Base-by-base conservation (phyloP, 768 basidiomycete species). In the Rhodotorula sphaerocarpa region DNA sequence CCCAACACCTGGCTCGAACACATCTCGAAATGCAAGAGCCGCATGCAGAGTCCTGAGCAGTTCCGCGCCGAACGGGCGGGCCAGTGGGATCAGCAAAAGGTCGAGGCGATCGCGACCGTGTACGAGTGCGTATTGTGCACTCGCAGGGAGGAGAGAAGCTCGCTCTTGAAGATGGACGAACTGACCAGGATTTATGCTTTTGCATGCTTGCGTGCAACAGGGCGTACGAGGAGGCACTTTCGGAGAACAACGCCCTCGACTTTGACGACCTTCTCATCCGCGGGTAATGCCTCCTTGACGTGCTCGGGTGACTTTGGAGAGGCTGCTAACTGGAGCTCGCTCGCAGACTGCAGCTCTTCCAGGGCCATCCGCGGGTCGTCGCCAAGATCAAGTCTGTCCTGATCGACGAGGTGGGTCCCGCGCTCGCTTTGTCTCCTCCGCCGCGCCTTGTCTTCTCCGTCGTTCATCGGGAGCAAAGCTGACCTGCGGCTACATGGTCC, bases 251-350 rank as follows among this genome's bases (percentile, higher is more conserved):
- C 69, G 82, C 84, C 36, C 76, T 93, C 16, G 90, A 93, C 75
- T 93, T 91, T 68, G 90, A 93, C 70, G 89, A 91, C 72, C 78
- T 90, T 23, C 79, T 91, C 5, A 73, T 88, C 1, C 86, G 80
- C 70, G 87, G 87, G 50, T 51, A 4, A 7, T 30, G 16, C 18
- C 81, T 87, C 87, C 25, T 36, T 43, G n/a, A 3, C n/a, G 1
- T 5, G n/a, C n/a, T 50, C 33, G 3, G n/a, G 16, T 28, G 36
- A 11, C 44, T 27, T 12, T 14, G 31, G 7, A 23, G 5, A 2
- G 23, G 11, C 12, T 33, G 36, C 21, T 3, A 51, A 7, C 31
- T 28, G 5, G 16, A 30, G 33, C 23, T 41, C 50, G 64, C 57
- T 12, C 42, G 31, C 50, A 51, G 50, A 0, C 50, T 65, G 25